Conservation (phyloP, 805 yeast genomes). For the Kodamaea neixiangensis region DNA sequence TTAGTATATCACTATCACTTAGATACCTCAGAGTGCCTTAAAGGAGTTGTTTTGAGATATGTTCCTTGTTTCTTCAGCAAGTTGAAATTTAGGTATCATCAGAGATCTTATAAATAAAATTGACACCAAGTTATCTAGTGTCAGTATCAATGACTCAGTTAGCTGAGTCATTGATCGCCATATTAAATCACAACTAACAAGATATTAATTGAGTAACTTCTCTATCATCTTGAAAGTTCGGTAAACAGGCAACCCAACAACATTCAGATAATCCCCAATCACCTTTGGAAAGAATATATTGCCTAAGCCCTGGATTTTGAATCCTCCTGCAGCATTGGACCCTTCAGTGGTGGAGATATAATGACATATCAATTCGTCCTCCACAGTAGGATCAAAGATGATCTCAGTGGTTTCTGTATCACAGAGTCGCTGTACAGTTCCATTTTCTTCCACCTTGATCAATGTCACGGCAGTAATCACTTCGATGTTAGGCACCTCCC, state of each 20-base stretch:
- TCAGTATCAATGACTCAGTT: no score
- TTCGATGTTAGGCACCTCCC: slow-evolving; percentile 19
- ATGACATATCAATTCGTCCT: slow-evolving; percentile 55
- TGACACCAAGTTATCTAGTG: background rate
- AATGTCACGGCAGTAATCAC: slow-evolving; percentile 40
- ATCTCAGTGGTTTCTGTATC: slow-evolving; percentile 41
- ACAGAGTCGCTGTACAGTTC: background rate
- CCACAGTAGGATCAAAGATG: slow-evolving; percentile 48
- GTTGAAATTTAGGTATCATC: no score
- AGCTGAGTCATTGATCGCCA: background rate
- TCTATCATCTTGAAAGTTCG: slow-evolving; percentile 51
- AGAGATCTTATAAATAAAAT: background rate
- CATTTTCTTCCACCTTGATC: slow-evolving; percentile 17
- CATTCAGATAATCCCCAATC: slow-evolving; percentile 81
- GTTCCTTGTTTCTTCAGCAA: no score
- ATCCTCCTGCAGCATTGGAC: slow-evolving; percentile 86
- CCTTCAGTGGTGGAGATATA: slow-evolving; percentile 80
- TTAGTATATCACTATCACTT: background rate
- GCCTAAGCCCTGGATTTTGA: slow-evolving; percentile 76
- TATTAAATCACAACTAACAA: no score
- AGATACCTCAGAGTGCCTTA: background rate
- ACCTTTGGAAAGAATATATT: slow-evolving; percentile 61
- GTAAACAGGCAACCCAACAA: slow-evolving; percentile 82
- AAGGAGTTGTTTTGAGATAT: no score
- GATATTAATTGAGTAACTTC: slow-evolving; percentile 14